phyloP scores from a whole-genome alignment of 2,329 filamentous ascomycete genomes.

The Calonectria pseudoreteaudii region DNA sequence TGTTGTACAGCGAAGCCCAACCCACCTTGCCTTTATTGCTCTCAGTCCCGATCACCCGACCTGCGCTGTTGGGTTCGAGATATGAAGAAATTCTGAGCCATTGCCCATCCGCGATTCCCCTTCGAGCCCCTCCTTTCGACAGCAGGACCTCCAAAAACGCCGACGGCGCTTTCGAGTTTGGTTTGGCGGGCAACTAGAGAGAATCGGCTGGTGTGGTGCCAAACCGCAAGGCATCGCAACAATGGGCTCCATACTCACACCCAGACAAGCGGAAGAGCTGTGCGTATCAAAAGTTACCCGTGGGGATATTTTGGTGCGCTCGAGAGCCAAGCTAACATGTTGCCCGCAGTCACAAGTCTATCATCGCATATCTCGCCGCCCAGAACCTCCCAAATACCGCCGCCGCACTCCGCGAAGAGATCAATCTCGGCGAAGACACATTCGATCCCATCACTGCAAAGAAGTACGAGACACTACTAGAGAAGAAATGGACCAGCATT shows the following conservation, averaged over 20 bases:
- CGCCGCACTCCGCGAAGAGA: conserved; percentile 79
- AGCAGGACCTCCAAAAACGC: not conserved
- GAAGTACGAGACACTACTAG: conserved; percentile 92
- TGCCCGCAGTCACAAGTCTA: conserved; percentile 82
- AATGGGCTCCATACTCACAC: conserved; percentile 82
- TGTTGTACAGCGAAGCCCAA: conserved; percentile 25
- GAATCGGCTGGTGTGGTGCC: conserved; percentile 18
- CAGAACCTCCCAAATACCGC: conserved; percentile 78
- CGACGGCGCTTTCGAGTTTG: conserved; percentile 21
- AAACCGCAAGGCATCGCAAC: conserved; percentile 16
- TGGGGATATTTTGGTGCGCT: conserved; percentile 22
- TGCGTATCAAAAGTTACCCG: conserved; percentile 59
- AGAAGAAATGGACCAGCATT: conserved; percentile 99
- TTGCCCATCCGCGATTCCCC: not conserved
- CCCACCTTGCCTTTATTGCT: conserved; percentile 6
- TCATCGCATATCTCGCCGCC: conserved; percentile 87
- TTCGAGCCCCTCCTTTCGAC: not conserved
- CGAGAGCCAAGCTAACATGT: conserved; percentile 31
- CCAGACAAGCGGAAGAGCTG: conserved; percentile 89
- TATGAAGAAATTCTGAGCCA: conserved; percentile 11
- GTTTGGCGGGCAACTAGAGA: conserved; percentile 22
- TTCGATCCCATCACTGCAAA: conserved; percentile 87
- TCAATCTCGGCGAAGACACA: conserved; percentile 74
- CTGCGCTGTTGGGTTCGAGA: not conserved
- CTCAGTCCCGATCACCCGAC: conserved; percentile 14